Evolutionary conservation across 768 basidiomycete genomes (phyloP).

Genomic region (Tricholoma saponaceum): DNA sequence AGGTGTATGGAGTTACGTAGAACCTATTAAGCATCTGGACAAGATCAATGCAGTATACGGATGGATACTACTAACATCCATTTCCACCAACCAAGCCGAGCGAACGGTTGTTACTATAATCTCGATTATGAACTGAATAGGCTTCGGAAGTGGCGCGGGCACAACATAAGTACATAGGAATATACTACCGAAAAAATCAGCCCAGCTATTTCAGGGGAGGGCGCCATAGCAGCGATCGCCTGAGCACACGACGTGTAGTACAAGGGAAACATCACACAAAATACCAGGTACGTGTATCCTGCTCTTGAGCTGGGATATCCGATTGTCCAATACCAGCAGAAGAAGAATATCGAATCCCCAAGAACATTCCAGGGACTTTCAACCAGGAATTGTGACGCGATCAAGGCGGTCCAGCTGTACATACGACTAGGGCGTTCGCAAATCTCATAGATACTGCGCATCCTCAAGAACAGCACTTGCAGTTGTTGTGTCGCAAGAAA

Average conservation of each 20-base stretch:
- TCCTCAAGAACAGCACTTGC: conserved; percentile 56
- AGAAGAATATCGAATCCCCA: conserved; percentile 56
- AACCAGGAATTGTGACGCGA: conserved; percentile 49
- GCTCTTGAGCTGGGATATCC: conserved; percentile 50
- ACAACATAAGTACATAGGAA: conserved; percentile 62
- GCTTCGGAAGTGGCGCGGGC: too few species aligned
- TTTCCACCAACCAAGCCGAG: conserved; percentile 60
- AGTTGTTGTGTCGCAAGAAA: conserved; percentile 55
- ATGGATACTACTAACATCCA: conserved; percentile 51
- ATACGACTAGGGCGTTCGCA: conserved; percentile 62
- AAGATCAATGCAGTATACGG: too few species aligned
- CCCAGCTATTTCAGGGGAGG: conserved; percentile 51
- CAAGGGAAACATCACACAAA: conserved; percentile 52
- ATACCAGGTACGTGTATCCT: conserved; percentile 55
- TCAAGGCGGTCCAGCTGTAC: conserved; percentile 60
- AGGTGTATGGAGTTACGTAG: conserved; percentile 37
- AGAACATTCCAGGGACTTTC: conserved; percentile 69
- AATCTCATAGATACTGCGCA: conserved; percentile 63
- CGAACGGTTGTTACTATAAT: conserved; percentile 57
- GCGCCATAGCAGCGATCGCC: conserved; percentile 56
- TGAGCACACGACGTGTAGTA: conserved; percentile 65
- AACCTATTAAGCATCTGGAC: too few species aligned
- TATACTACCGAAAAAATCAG: conserved; percentile 56
- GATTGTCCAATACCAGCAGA: conserved; percentile 74
- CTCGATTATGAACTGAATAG: not conserved